Evolutionary conservation across 768 basidiomycete species (phyloP).

Genomic region (Tulasnella sp.): DNA sequence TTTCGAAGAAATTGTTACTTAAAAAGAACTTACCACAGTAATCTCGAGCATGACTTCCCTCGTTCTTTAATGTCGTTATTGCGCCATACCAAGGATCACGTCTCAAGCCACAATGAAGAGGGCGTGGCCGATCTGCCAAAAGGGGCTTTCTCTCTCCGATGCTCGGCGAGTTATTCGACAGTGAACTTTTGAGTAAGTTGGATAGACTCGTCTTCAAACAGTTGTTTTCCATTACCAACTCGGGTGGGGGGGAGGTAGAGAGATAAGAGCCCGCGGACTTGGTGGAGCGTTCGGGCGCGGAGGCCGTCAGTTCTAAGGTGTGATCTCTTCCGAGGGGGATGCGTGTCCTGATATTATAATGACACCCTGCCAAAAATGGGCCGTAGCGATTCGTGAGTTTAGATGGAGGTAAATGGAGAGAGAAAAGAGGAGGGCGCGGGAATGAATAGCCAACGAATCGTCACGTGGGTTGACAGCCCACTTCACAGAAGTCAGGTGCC

Average conservation of each 20-base stretch:
- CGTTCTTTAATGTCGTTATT: constrained; percentile 1
- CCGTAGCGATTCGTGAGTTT: background rate
- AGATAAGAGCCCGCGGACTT: background rate
- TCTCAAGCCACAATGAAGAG: background rate
- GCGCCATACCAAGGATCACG: background rate
- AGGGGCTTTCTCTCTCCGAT: background rate
- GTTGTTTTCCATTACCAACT: background rate
- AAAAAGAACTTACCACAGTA: background rate
- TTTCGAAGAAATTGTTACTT: background rate
- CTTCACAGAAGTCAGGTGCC: background rate
- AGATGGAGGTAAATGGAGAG: background rate
- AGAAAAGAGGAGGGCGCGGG: constrained; percentile 8
- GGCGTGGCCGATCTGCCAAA: background rate
- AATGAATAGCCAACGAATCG: background rate
- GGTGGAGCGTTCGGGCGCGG: background rate
- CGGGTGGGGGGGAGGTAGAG: background rate
- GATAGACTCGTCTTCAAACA: background rate
- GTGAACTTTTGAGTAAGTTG: background rate
- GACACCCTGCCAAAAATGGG: background rate
- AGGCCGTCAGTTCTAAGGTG: background rate
- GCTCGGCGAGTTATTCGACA: background rate
- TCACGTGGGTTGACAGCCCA: background rate
- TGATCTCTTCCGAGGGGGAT: background rate
- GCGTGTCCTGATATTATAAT: background rate
- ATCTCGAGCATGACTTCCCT: background rate